Conservation (phyloP, 169 alveolate species). For the Plasmodium coatneyi region DNA sequence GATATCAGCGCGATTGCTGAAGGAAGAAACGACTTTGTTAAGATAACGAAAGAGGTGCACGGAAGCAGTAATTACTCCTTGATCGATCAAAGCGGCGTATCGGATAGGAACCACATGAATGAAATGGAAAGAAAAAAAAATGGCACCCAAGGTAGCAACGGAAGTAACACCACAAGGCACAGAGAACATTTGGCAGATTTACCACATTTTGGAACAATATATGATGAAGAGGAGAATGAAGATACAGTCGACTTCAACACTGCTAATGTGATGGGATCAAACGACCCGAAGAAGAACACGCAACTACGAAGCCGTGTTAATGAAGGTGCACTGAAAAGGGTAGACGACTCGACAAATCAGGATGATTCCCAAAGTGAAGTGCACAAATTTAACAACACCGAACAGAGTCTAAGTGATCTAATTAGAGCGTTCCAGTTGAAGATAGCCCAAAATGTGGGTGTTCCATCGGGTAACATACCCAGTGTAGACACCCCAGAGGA, state of each 20-base stretch:
- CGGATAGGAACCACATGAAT: background rate
- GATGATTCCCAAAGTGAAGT: background rate
- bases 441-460: background rate
- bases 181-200: background rate
- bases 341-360: background rate
- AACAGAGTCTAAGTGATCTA: background rate
- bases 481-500: background rate
- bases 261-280: background rate
- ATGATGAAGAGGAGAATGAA: background rate
- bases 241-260: background rate
- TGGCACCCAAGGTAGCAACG: background rate
- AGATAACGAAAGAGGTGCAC: constrained; percentile 30
- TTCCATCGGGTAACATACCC: background rate
- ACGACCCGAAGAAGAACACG: background rate
- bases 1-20: background rate
- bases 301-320: background rate
- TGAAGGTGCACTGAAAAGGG: background rate
- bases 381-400: background rate
- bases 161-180: background rate
- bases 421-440: background rate
- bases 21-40: background rate
- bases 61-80: constrained; percentile 6
- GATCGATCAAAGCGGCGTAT: background rate
- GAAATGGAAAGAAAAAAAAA: background rate
- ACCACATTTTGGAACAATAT: background rate